Conservation (phyloP, 148 eudicot species). For the Gaultheria prostrata region DNA sequence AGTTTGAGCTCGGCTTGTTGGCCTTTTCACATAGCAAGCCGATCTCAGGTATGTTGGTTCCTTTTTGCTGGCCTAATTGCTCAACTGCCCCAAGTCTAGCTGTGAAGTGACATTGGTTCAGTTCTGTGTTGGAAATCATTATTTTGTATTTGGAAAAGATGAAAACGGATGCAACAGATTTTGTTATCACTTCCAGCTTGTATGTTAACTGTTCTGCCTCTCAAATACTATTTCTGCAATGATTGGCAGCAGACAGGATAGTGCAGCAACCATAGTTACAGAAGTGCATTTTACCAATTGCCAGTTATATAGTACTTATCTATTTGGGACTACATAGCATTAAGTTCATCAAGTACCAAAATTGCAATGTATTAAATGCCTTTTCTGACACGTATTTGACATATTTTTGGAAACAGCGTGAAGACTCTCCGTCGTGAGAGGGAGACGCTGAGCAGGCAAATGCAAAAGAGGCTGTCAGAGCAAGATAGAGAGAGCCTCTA, state of each 20-base stretch:
- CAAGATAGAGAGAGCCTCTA: conserved; percentile 61
- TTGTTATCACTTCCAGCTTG: not conserved
- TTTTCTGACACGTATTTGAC: not conserved
- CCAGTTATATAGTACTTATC: not conserved
- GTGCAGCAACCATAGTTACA: not conserved
- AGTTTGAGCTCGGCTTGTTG: not conserved
- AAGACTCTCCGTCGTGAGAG: conserved; percentile 69
- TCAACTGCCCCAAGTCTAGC: not conserved
- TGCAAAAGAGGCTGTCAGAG: conserved; percentile 62
- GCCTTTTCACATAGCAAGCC: not conserved
- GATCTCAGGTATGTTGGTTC: not conserved
- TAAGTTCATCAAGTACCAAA: not conserved
- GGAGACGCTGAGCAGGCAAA: conserved; percentile 62
- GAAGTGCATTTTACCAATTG: not conserved
- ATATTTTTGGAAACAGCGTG: conserved; percentile 41
- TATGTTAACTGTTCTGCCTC: not conserved
- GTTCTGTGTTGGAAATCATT: not conserved
- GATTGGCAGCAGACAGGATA: not conserved
- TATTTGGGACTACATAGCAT: not conserved
- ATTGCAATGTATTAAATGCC: not conserved
- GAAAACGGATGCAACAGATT: not conserved
- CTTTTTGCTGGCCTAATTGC: not conserved
- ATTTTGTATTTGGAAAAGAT: not conserved
- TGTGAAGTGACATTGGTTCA: not conserved
- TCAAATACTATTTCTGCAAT: not conserved